Conservation (phyloP, 805 yeast genomes). For the Tetrapisispora iriomotensis region DNA sequence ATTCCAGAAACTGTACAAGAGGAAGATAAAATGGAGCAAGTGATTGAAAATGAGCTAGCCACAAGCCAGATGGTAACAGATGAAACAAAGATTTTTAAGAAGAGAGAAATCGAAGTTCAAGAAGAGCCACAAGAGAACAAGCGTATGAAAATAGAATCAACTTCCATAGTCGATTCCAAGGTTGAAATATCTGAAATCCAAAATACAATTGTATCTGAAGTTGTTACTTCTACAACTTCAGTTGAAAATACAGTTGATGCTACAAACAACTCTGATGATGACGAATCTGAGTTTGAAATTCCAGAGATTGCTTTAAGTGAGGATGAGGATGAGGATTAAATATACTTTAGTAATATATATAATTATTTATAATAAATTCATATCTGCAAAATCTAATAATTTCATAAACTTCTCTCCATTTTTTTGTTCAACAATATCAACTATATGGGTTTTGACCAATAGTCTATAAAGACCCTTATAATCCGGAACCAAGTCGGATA, state of each 20-base stretch:
- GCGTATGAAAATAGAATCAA: conserved; percentile 6
- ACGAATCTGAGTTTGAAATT: conserved; percentile 26
- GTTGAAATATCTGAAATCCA: too few species aligned
- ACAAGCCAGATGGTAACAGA: not conserved
- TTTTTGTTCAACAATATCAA: conserved; percentile 3
- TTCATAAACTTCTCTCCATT: conserved; percentile 8
- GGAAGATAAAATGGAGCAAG: not conserved
- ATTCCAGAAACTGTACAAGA: not conserved
- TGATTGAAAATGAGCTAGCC: not conserved
- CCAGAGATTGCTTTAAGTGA: conserved; percentile 19
- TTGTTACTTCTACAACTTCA: not conserved
- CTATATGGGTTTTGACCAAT: conserved; percentile 10
- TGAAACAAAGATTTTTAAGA: conserved; percentile 7
- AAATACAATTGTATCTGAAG: not conserved
- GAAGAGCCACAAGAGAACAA: conserved; percentile 5
- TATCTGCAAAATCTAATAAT: conserved; percentile 13
- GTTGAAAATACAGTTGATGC: not conserved
- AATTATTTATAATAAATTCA: not conserved
- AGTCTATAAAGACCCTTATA: conserved; percentile 15
- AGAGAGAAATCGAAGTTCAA: conserved; percentile 8
- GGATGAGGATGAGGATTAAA: conserved; percentile 11
- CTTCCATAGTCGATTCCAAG: conserved; percentile 1
- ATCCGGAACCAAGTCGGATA: conserved; percentile 12
- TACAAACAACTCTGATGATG: conserved; percentile 6
- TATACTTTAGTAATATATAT: not conserved